These are phyloP conservation scores for Selaginella tamariscina DNA, from an alignment of 75 land plant genomes.

Conservation along the genomic window DNA sequence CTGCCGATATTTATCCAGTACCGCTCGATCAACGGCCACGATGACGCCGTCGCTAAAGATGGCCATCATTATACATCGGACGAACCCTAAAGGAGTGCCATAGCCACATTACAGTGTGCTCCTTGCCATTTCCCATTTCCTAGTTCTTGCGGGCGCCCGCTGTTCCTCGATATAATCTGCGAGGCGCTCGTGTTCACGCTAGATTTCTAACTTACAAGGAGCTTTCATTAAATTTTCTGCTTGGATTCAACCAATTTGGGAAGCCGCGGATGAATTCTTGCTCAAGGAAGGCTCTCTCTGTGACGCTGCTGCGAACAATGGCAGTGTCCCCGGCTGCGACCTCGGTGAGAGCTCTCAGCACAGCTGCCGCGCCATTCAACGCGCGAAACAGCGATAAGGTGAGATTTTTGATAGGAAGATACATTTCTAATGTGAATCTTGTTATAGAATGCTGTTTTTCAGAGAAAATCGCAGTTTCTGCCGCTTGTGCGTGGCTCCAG, in stretches of 20 bases:
- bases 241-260: neutral
- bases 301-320: neutral
- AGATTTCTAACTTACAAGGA: no score
- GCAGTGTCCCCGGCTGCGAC: neutral
- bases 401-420: neutral
- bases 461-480: neutral
- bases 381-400: neutral
- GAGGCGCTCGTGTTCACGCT: neutral
- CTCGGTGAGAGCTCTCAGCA: neutral
- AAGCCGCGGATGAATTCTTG: constrained; percentile 1
- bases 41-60: no score
- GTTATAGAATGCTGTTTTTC: neutral
- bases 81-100: no score
- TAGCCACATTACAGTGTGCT: neutral
- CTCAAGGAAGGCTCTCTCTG: neutral
- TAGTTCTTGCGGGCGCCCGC: neutral
- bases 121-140: neutral
- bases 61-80: no score
- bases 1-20: neutral
- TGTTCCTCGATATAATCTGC: neutral
- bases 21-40: neutral
- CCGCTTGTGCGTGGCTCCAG: neutral
- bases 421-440: neutral
- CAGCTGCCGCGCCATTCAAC: neutral
- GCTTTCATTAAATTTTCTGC: neutral